Base-by-base conservation (phyloP, 1,139 yeast species). In the Candida sanyaensis region DNA sequence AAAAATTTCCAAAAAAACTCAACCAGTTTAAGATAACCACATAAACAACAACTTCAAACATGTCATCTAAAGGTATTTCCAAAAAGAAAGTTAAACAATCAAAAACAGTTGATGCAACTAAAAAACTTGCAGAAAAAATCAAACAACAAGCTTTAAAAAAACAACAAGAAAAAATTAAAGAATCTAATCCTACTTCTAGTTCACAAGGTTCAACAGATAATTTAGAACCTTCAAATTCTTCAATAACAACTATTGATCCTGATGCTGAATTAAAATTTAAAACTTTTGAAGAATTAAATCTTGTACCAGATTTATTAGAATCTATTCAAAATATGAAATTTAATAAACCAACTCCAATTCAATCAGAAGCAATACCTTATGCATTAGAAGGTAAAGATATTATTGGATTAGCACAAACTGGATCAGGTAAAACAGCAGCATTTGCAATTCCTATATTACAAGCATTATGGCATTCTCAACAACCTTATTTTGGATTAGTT, bases 391-490 rank as follows among this genome's bases (percentile, higher is more conserved):
- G 97, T 1, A 82, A 84, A 57, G 95, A 87, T 68, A 82, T 87
- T 49, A 86, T 87, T 57, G 95, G 93, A 11, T 73, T 87, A 54
- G 95, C 95, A 0, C 91, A 85, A 61, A 87, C 95, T 0, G 95
- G 95, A 44, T 86, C 92, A 1, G 95, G 95, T 59, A 87, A 87
- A 64, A 87, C 95, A 0, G 95, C 93, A 0, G 95, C 95, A 0
- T 87, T 86, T 71, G 92, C 93, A 17, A 83, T 87, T 49, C 99
- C 99, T 1, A 90, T 93, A 41, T 75, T 93, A 38, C 97, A 95
- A 65, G 85, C 91, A 0, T 75, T 93, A 44, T 92, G 96, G 90
- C 83, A 88, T 51, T 90, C 88, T 21, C 97, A 93, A 58, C 77
- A 85, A 5, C 93, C 97, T 2, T 87, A 88, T 60, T 93, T 84